Percentiles rank a stretch among this genome's conserved stretches.
These are phyloP conservation scores for Paxillus involutus DNA, from an alignment of 768 basidiomycete species.

Conservation along the genomic window DNA sequence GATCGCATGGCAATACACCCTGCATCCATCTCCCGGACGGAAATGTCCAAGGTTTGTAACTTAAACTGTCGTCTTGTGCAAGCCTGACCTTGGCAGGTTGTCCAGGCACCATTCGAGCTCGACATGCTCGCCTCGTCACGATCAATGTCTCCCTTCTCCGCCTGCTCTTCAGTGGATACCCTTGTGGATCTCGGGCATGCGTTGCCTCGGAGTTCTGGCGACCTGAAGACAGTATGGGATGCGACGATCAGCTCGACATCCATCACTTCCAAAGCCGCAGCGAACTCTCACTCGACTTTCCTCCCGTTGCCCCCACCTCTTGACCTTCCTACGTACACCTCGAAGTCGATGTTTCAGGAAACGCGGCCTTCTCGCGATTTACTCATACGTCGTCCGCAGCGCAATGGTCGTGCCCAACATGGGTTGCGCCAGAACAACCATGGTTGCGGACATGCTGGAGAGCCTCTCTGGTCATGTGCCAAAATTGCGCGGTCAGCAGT, in stretches of 20 bases:
- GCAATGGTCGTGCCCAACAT: slow-evolving; percentile 1
- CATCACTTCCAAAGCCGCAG: slow-evolving; percentile 13
- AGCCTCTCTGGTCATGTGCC: slow-evolving; percentile 30
- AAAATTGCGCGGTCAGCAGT: slow-evolving; percentile 27
- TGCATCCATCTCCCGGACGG: slow-evolving; percentile 6
- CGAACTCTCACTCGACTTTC: slow-evolving; percentile 11
- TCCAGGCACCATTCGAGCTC: slow-evolving; percentile 23
- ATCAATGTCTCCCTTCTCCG: slow-evolving; percentile 8
- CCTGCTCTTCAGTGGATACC: slow-evolving; percentile 24
- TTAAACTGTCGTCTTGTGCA: neutral
- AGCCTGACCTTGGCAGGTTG: neutral
- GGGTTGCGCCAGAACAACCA: slow-evolving; percentile 4
- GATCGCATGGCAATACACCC: slow-evolving; percentile 6
- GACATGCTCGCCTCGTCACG: slow-evolving; percentile 12
- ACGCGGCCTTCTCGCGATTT: slow-evolving; percentile 8
- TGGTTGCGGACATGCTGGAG: slow-evolving; percentile 6
- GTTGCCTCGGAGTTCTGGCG: slow-evolving; percentile 1
- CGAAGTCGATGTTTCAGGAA: slow-evolving; percentile 2
- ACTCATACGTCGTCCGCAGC: slow-evolving; percentile 10
- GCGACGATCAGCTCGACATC: slow-evolving; percentile 23
- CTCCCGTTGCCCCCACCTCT: slow-evolving; percentile 2
- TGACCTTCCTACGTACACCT: slow-evolving; percentile 2
- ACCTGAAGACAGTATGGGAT: slow-evolving; percentile 19
- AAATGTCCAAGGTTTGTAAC: slow-evolving; percentile 17
- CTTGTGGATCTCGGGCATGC: slow-evolving; percentile 17